Evolutionary conservation across 306 rosid species (phyloP).

Genomic region (Inga leiocalycina): DNA sequence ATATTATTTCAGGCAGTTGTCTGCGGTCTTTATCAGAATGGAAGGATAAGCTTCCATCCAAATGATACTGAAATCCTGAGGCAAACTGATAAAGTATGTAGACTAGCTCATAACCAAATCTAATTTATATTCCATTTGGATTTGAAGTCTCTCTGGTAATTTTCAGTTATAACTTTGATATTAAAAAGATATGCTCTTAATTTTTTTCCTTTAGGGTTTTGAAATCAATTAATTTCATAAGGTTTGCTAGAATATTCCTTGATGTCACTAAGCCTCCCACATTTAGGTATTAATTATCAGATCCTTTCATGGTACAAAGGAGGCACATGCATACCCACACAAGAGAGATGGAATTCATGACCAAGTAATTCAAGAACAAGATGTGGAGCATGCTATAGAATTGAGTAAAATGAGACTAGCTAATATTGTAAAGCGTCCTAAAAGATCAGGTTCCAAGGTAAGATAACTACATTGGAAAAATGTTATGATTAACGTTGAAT

Average conservation of each 20-base stretch:
- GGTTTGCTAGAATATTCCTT: slow-evolving; percentile 16
- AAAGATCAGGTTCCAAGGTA: slow-evolving; percentile 81
- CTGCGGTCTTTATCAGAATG: slow-evolving; percentile 85
- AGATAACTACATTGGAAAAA: slow-evolving; percentile 13
- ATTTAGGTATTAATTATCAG: slow-evolving; percentile 74
- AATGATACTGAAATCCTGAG: slow-evolving; percentile 72
- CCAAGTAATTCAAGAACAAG: slow-evolving; percentile 50
- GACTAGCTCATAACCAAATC: slow-evolving; percentile 5
- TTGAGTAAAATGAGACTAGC: slow-evolving; percentile 56
- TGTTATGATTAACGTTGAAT: neutral
- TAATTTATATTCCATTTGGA: slow-evolving; percentile 18
- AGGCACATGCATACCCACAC: slow-evolving; percentile 34
- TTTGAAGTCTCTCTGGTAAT: neutral
- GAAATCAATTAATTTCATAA: slow-evolving; percentile 3
- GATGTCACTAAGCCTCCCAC: slow-evolving; percentile 35
- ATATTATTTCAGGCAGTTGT: slow-evolving; percentile 74
- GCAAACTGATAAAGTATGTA: slow-evolving; percentile 84
- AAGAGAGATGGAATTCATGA: slow-evolving; percentile 43
- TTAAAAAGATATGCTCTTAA: neutral
- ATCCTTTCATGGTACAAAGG: slow-evolving; percentile 56
- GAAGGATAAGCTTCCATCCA: slow-evolving; percentile 89
- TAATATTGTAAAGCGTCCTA: slow-evolving; percentile 65
- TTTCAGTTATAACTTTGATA: neutral
- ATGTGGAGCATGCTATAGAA: slow-evolving; percentile 43
- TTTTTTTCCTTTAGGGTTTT: neutral